A percentile compares a stretch with the other conserved stretches of the same genome.
These are phyloP conservation scores for Macrocystidia cucumis DNA, from an alignment of 1,284 basidiomycete genomes.

Conservation along the genomic window DNA sequence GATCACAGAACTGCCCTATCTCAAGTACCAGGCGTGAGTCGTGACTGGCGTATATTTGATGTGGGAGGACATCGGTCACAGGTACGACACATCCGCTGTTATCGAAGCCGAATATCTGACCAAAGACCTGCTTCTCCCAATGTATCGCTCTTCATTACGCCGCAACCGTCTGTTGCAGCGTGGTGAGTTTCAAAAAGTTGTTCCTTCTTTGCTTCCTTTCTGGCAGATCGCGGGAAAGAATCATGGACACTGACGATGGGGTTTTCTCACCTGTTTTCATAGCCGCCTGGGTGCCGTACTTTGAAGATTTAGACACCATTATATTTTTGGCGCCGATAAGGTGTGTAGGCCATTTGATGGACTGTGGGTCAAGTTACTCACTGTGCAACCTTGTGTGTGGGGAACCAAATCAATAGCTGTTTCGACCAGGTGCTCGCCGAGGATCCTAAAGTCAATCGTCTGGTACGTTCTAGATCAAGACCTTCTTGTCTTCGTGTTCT, in stretches of 20 bases:
- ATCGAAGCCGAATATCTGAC: too few species aligned
- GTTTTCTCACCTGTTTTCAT: too few species aligned
- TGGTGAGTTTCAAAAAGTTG: too few species aligned
- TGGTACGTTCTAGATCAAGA: conserved; percentile 26
- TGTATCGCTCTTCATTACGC: too few species aligned
- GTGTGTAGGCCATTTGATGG: conserved; percentile 13
- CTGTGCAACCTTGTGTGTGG: conserved; percentile 2
- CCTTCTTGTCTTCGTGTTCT: conserved; percentile 1
- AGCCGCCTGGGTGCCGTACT: conserved; percentile 69
- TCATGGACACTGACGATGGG: too few species aligned
- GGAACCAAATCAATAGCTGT: conserved; percentile 29
- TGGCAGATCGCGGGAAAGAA: not conserved
- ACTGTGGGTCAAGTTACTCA: conserved; percentile 3
- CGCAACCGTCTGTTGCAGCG: too few species aligned
- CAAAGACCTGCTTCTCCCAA: too few species aligned
- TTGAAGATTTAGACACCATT: conserved; percentile 61
- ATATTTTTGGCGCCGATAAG: conserved; percentile 66
- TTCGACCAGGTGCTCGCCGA: conserved; percentile 71
- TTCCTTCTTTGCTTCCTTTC: conserved; percentile 3
- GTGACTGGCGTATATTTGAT: conserved; percentile 37
- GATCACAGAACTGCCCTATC: not conserved
- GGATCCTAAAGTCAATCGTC: conserved; percentile 54
- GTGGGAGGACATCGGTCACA: conserved; percentile 56
- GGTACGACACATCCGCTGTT: conserved; percentile 23
- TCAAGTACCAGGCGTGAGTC: conserved; percentile 14